Evolutionary conservation across 257 asterid genomes (phyloP), one percentile per base, ranked within the genome.

Genomic region (Fraxinus cuspidata): DNA sequence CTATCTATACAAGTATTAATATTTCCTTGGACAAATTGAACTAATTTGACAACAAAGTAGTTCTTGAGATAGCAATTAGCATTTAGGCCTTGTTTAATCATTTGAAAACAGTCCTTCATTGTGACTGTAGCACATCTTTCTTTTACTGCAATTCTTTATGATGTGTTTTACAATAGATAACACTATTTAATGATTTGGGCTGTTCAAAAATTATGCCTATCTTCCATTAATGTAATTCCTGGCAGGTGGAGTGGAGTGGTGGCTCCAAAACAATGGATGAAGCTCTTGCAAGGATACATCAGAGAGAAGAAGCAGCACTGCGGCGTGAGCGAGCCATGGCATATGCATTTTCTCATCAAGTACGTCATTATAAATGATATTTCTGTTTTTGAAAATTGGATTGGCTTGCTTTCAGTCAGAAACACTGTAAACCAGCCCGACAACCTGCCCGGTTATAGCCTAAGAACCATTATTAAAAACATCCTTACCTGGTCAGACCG

Each of bases 261-360:
- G 97, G 98, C 49, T 83, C 97, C 15, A 94, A 90, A 77, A 87
- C 98, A 67, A 85, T 85, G 85, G 91, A 84, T 10, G 91, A 87
- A 84, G 92, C 94, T 71, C 91, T 96, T 66, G 90, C 92, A 58
- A 93, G 84, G 83, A 92, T 96, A 84, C 96, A 96, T 84, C 90
- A 87, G 77, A 84, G 99, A 88, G 99, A 96, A 86, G 95, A 89
- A 85, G 98, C 99, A 49, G 88, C 99, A 7, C 86, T 87, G 75
- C 94, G 82, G 86, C 92, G 98, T 51, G 98, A 96, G 79, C 88
- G 98, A 72, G 91, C 98, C 28, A 85, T 92, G 96, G 97, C 98
- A 5, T 96, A 96, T 75, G 97, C 99, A 66, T 96, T 92, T 78
- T 81, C 99, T 44, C 98, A 93, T 85, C 99, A 95, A 90, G 99